These are phyloP conservation scores for Talaromyces proteolyticus DNA, from an alignment of 495 filamentous ascomycete genomes.

Conservation along the genomic window DNA sequence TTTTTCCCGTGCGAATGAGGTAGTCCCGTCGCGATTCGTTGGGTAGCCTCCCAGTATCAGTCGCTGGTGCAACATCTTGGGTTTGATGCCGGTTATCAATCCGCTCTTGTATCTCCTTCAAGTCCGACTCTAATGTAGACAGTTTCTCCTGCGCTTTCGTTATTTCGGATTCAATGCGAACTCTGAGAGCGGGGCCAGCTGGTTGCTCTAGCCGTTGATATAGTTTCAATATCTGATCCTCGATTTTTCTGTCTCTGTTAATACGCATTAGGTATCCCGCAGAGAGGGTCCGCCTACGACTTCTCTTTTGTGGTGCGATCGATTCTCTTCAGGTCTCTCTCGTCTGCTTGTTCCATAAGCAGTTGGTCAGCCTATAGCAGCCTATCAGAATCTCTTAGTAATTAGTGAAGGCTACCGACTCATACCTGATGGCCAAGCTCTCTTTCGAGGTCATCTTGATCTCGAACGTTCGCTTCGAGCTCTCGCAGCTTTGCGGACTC, in stretches of 20 bases:
- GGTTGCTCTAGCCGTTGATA: constrained; percentile 45
- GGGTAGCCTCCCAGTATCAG: constrained; percentile 53
- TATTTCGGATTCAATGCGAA: constrained; percentile 56
- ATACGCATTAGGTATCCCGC: background rate
- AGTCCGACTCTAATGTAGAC: constrained; percentile 55
- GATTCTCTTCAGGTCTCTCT: constrained; percentile 79
- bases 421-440: constrained; percentile 55
- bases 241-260: constrained; percentile 31
- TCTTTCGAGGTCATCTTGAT: constrained; percentile 80
- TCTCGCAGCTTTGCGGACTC: constrained; percentile 60
- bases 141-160: constrained; percentile 56
- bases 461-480: constrained; percentile 67
- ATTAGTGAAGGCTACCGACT: too few relatives aligned
- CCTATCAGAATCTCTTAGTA: constrained; percentile 1
- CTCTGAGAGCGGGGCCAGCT: constrained; percentile 37
- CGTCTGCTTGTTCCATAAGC: constrained; percentile 76
- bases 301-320: constrained; percentile 65
- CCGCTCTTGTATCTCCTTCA: constrained; percentile 69
- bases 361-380: constrained; percentile 62
- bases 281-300: constrained; percentile 27
- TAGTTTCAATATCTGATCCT: constrained; percentile 40
- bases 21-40: constrained; percentile 83
- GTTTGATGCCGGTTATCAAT: constrained; percentile 64
- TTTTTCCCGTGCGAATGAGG: constrained; percentile 92
- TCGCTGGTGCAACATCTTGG: constrained; percentile 32